These are phyloP conservation scores for Diophrys sp. DNA, from an alignment of 73 alveolate genomes.

Conservation along the genomic window DNA sequence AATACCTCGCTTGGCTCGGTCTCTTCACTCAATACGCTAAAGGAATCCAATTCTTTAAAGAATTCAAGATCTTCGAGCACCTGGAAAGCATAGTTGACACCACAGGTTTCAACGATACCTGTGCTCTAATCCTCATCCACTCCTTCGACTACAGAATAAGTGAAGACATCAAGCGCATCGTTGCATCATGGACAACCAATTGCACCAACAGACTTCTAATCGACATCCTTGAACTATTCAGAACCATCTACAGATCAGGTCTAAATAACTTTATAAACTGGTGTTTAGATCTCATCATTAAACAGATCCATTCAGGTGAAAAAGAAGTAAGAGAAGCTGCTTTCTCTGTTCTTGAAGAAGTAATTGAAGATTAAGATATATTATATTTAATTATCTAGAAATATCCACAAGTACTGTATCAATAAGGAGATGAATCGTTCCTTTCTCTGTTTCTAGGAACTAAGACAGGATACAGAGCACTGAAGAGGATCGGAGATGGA, in stretches of 20 bases:
- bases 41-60: conserved; percentile 43
- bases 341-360: conserved; percentile 55
- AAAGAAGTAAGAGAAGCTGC: conserved; percentile 13
- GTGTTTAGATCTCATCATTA: conserved; percentile 44
- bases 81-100: conserved; percentile 33
- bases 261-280: conserved; percentile 46
- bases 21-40: conserved; percentile 38
- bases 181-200: conserved; percentile 39
- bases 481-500: conserved; percentile 12
- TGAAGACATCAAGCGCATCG: conserved; percentile 24
- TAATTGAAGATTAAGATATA: conserved; percentile 18
- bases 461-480: conserved; percentile 6
- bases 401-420: conserved; percentile 5
- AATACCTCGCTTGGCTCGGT: conserved; percentile 67
- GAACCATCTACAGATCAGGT: conserved; percentile 62
- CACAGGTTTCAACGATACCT: conserved; percentile 55
- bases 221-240: conserved; percentile 50
- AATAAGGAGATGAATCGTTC: conserved; percentile 9
- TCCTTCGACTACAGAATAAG: conserved; percentile 60
- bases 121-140: conserved; percentile 33
- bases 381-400: conserved; percentile 11
- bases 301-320: conserved; percentile 17
- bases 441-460: conserved; percentile 22
- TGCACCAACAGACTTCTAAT: conserved; percentile 41
- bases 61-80: conserved; percentile 46